Evolutionary conservation across 768 basidiomycete species (phyloP), one percentile per base, ranked within the genome.

Genomic region (Pisolithus tinctorius): DNA sequence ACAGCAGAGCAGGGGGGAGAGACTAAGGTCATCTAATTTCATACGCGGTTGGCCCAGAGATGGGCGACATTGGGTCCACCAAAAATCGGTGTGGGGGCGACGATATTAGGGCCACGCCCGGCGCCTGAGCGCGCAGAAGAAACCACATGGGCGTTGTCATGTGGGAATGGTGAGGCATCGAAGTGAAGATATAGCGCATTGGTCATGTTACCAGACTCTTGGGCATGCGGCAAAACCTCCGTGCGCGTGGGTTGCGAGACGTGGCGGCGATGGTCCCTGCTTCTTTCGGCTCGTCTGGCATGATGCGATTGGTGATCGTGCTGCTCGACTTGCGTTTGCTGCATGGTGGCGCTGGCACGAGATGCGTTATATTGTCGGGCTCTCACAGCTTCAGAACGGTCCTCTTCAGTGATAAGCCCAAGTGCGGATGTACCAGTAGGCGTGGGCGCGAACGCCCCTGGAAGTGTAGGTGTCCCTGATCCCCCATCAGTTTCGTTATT

Each of bases 181-280:
- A 67, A 67, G 63, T 63, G 61, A 50, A 67, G 63, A 39, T 67
- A 69, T 62, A 67, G 53, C 52, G 66, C 66, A 26, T 67, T 67
- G 6, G 66, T 58, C 45, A 68, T 62, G 53, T 64, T 54, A 48
- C 62, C 39, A 54, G 42, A 43, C 49, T 54, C 54, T 45, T 41
- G 45, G 52, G 55, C 55, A 53, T 51, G 44, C 1, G 45, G 47
- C 53, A 66, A 58, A 27, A 26, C 51, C 37, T 59, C 65, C 60
- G 59, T 51, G 55, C 47, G 47, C 29, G 49, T 56, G 9, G 61
- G 45, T 38, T 59, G 65, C 7, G 58, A 56, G 36, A 51, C 41
- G 39, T 63, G 60, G 16, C 61, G 67, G 39, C 50, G 57, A n/a
- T 50, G 52, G 0, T 61, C 54, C 10, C 45, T 41, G 7, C 31